Base-by-base conservation (phyloP, 371 early-diverging fungal species). In the Actinomortierella wolfii region DNA sequence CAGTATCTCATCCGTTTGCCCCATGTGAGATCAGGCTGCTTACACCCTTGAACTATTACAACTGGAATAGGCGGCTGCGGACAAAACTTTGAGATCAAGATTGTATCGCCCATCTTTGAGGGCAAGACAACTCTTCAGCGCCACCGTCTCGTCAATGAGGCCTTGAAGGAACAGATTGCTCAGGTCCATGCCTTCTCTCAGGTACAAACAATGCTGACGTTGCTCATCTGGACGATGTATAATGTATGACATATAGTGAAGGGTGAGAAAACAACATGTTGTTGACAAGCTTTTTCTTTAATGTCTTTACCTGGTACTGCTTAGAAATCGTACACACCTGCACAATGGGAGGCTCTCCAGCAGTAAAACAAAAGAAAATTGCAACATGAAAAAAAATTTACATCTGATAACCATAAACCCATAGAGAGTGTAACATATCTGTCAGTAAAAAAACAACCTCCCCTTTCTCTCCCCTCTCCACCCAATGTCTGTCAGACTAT, bases 161-260 rank as follows among this genome's bases (percentile, higher is more conserved):
- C 86, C 0, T 78, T 86, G 54, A 91, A 92, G 78, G 88, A 85
- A 29, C 87, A 89, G 67, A 92, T 93, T 55, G 80, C 88, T 15
- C 79, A 81, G 54, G 86, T 93, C 6, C 93, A 93, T 55, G 93
- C 93, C 39, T 92, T 93, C 63, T 89, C 91, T 51, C 93, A 93
- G 83, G 92, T 91, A 80, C 9, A n/a, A 44, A 23, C 26, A n/a
- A n/a, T 29, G 29, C 34, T 34, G n/a, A n/a, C n/a, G n/a, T n/a
- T n/a, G n/a, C n/a, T n/a, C n/a, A n/a, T n/a, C n/a, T n/a, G n/a
- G n/a, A n/a, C n/a, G n/a, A n/a, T n/a, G n/a, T n/a, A n/a, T n/a
- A n/a, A n/a, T n/a, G n/a, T n/a, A n/a, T n/a, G n/a, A n/a, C n/a
- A n/a, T n/a, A n/a, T n/a, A n/a, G n/a, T n/a, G n/a, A n/a, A n/a